A percentile compares a stretch with the other conserved stretches of the same genome.
These are phyloP conservation scores for Taxillus chinensis DNA, from an alignment of 164 flowering plant species.

Conservation along the genomic window DNA sequence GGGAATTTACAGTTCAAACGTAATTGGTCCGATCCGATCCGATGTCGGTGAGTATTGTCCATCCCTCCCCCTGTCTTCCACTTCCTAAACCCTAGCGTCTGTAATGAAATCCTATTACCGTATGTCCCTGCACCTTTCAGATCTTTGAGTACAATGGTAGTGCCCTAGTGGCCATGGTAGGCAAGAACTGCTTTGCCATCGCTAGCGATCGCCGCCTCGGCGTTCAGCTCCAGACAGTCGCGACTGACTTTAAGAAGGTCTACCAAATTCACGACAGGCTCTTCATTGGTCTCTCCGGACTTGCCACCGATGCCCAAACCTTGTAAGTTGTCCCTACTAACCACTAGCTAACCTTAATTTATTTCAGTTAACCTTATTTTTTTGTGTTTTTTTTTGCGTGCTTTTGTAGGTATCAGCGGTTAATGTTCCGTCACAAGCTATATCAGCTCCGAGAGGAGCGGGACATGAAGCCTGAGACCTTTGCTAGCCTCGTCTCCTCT, in stretches of 20 bases:
- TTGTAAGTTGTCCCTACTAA: slow-evolving; percentile 30
- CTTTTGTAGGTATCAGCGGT: slow-evolving; percentile 62
- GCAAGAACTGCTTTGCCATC: slow-evolving; percentile 93
- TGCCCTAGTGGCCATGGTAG: slow-evolving; percentile 92
- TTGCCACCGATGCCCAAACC: slow-evolving; percentile 91
- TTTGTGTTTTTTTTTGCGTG: not conserved
- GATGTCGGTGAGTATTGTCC: too few species aligned
- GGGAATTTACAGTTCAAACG: too few species aligned
- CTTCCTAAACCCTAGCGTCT: too few species aligned
- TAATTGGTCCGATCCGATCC: too few species aligned
- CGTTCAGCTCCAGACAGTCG: slow-evolving; percentile 90
- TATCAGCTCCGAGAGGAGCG: slow-evolving; percentile 91
- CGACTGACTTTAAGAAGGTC: slow-evolving; percentile 81
- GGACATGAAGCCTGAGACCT: slow-evolving; percentile 94
- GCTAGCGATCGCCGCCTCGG: slow-evolving; percentile 92
- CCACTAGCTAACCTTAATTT: not conserved
- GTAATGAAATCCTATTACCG: too few species aligned
- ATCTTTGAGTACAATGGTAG: slow-evolving; percentile 98
- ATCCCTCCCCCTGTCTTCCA: too few species aligned
- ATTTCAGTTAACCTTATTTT: not conserved
- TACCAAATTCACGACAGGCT: slow-evolving; percentile 67
- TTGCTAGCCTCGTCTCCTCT: slow-evolving; percentile 89
- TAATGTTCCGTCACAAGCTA: slow-evolving; percentile 80
- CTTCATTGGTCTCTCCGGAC: slow-evolving; percentile 74
- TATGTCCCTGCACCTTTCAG: slow-evolving; percentile 18